Base-by-base conservation (phyloP, 108 stramenopile genomes). In the Skeletonema marinoi region DNA sequence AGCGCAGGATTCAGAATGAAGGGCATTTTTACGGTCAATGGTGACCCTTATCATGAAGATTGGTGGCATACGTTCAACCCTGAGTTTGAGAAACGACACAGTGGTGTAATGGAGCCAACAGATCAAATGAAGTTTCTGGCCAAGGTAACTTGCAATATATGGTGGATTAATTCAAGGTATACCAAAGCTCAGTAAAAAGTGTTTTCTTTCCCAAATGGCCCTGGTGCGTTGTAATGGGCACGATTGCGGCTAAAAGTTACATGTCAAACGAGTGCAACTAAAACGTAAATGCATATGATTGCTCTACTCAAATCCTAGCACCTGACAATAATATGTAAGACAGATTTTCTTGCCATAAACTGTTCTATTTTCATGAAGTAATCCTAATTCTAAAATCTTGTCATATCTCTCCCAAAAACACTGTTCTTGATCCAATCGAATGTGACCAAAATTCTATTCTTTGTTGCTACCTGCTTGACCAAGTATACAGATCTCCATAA, bases 401-500 rank as follows among this genome's bases (percentile, higher is more conserved):
- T 50, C 48, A 63, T n/a, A 16, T 92, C 91, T 38, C 89, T 75
- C 14, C 89, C 92, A 75, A 92, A 92, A 5, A 89, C 0, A 32
- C 41, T 46, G 12, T 71, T 71, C 73, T 92, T 92, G 48, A 87
- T 42, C 89, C 91, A 89, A 76, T 92, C 91, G 78, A 92, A 92
- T 1, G 80, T 78, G 25, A 92, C 88, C 73, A 90, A 66, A 0
- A 88, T 70, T 48, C 88, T 81, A 58, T 88, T 90, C 41, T 84
- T 73, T 10, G 87, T 87, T 12, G 89, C 85, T n/a, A 90, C 89
- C 64, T 90, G 91, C 48, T 92, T 92, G 29, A 89, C 89, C 10
- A 92, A 65, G 71, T 92, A 90, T 6, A 92, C 89, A 19, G 85
- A 85, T 42, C 89, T 58, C 91, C 91, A 92, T 12, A 92, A 67